Evolutionary conservation across 495 filamentous ascomycete species (phyloP).

Genomic region (Aspergillus panamensis): DNA sequence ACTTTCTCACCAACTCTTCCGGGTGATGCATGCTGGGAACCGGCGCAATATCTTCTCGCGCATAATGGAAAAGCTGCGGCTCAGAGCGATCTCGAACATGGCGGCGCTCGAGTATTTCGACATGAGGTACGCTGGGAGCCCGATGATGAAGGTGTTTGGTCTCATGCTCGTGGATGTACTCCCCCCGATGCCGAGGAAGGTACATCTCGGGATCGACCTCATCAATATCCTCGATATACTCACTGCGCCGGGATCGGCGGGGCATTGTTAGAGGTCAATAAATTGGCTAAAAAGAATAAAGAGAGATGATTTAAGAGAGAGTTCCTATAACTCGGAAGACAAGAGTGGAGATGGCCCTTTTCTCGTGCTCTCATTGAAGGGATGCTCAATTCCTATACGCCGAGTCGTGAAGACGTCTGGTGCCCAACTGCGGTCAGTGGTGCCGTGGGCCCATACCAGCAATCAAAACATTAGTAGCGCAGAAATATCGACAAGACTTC

Average conservation of each 20-base stretch:
- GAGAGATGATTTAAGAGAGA: not conserved
- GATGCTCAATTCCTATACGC: not conserved
- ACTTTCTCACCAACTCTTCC: slow-evolving; percentile 7
- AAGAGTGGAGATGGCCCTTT: not conserved
- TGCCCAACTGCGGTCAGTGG: not conserved
- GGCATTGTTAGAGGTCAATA: slow-evolving; percentile 29
- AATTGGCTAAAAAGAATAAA: not conserved
- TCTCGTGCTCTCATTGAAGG: not conserved
- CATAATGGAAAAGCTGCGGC: slow-evolving; percentile 25
- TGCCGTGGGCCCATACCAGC: not conserved
- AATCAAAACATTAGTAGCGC: not conserved
- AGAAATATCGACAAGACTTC: not conserved
- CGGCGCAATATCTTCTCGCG: not conserved
- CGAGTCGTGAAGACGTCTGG: not conserved
- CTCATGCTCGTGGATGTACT: slow-evolving; percentile 26
- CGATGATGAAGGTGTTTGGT: slow-evolving; percentile 24
- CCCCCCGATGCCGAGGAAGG: slow-evolving; percentile 16
- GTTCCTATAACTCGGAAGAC: not conserved
- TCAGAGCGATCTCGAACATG: slow-evolving; percentile 27
- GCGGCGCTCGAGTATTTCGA: slow-evolving; percentile 35
- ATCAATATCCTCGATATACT: slow-evolving; percentile 31
- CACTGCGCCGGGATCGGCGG: slow-evolving; percentile 31
- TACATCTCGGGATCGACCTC: slow-evolving; percentile 27
- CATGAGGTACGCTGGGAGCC: slow-evolving; percentile 23
- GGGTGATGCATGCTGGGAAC: slow-evolving; percentile 6